Base-by-base conservation (phyloP, 305 asterid species). In the Fraxinus sp. region DNA sequence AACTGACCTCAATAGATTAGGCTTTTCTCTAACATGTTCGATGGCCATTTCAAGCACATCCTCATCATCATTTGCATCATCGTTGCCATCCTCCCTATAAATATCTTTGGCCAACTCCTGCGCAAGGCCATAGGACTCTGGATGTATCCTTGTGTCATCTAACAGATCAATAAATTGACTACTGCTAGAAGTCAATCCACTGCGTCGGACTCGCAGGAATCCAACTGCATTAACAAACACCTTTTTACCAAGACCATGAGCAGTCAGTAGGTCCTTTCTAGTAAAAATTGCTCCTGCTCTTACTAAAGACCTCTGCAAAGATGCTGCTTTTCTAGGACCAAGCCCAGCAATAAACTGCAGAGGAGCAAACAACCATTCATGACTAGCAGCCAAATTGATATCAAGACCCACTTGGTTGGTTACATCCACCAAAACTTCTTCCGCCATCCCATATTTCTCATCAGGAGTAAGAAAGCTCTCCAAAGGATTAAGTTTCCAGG, bases 141-240 rank as follows among this genome's bases (percentile, higher is more conserved):
- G 99, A 81, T 96, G 97, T 86, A 96, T 96, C 89, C 99, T 91
- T 32, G 99, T 96, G 90, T 96, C 98, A 84, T 96, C 99, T 85
- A 96, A 86, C 86, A 95, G 88, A 85, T 96, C 99, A 36, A 96
- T 92, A 82, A 91, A 93, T 83, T 95, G 97, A 88, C 95, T 92
- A 84, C 96, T 96, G 80, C 93, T 95, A 57, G 97, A 91, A 83
- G 98, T 92, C 88, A 91, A 88, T 79, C 99, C 99, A 52, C 97
- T 95, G 9, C 97, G 94, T 33, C 98, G 88, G 26, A 95, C 98
- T 75, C 99, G 91, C 83, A 96, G 86, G 88, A 96, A 96, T 80
- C 99, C 99, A 85, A 88, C 98, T 81, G 98, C 98, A 90, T 95
- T 96, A 43, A 95, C 92, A 77, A 96, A 96, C 85, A 93, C 97